phyloP scores from a whole-genome alignment of 2,329 filamentous ascomycete species.

The Penicillium frequentans region DNA sequence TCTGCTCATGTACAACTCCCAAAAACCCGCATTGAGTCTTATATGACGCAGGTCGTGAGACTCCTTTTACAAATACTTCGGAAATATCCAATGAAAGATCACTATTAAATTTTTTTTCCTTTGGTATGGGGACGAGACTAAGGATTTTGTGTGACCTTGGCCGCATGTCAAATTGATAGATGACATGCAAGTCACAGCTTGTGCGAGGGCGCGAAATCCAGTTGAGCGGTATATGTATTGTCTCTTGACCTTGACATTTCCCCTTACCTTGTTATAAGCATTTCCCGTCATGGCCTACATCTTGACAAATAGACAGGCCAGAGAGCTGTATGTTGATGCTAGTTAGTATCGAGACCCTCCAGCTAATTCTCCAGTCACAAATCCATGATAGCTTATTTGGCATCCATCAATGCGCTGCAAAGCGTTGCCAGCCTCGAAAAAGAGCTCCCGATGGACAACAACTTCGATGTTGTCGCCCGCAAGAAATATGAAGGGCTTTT shows the following conservation, averaged over 20 bases:
- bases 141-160: not conserved
- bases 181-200: too few relatives aligned
- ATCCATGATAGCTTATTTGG: slow-evolving; percentile 84
- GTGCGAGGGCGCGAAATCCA: not conserved
- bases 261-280: not conserved
- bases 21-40: not conserved
- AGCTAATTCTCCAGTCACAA: slow-evolving; percentile 57
- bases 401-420: slow-evolving; percentile 67
- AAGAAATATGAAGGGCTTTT: slow-evolving; percentile 92
- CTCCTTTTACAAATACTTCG: not conserved
- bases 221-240: not conserved
- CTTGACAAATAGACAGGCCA: not conserved
- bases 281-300: not conserved
- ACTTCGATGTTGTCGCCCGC: slow-evolving; percentile 73
- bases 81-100: not conserved
- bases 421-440: slow-evolving; percentile 69
- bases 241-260: not conserved
- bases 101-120: not conserved
- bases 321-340: not conserved
- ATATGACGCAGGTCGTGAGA: not conserved
- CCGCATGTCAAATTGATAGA: not conserved
- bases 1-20: not conserved
- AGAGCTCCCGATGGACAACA: slow-evolving; percentile 67
- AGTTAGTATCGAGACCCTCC: not conserved
- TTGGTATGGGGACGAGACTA: not conserved